phyloP scores from a whole-genome alignment of 148 eudicot species.

The Chenopodium quinoa region DNA sequence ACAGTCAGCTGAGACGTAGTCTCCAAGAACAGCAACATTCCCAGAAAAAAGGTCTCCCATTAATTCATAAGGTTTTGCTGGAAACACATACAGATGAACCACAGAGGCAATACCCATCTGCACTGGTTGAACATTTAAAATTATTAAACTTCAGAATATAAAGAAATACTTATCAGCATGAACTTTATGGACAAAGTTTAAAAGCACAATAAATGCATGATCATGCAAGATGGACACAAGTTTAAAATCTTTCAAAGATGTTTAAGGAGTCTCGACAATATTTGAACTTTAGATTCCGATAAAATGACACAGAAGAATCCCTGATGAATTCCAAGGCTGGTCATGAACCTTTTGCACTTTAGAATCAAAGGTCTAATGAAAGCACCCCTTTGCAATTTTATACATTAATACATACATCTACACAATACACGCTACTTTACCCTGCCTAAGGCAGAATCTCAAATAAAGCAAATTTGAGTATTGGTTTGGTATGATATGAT shows the following conservation, averaged over 20 bases:
- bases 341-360: background rate
- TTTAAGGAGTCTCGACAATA: background rate
- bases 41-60: constrained; percentile 78
- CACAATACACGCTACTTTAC: background rate
- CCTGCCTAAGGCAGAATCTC: background rate
- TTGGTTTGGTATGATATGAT: background rate
- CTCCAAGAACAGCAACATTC: constrained; percentile 87
- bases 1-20: constrained; percentile 87
- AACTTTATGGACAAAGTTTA: background rate
- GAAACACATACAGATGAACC: constrained; percentile 94
- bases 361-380: background rate
- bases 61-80: constrained; percentile 85
- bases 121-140: constrained; percentile 50
- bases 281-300: background rate
- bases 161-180: background rate
- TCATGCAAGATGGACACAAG: background rate
- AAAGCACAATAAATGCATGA: background rate
- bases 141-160: constrained; percentile 31
- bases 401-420: background rate
- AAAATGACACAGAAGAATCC: background rate
- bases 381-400: background rate
- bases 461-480: background rate
- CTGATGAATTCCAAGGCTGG: background rate
- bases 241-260: background rate
- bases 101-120: constrained; percentile 96